Evolutionary conservation across 2,329 filamentous ascomycete genomes (phyloP).

Genomic region (Apiospora malaysiana): DNA sequence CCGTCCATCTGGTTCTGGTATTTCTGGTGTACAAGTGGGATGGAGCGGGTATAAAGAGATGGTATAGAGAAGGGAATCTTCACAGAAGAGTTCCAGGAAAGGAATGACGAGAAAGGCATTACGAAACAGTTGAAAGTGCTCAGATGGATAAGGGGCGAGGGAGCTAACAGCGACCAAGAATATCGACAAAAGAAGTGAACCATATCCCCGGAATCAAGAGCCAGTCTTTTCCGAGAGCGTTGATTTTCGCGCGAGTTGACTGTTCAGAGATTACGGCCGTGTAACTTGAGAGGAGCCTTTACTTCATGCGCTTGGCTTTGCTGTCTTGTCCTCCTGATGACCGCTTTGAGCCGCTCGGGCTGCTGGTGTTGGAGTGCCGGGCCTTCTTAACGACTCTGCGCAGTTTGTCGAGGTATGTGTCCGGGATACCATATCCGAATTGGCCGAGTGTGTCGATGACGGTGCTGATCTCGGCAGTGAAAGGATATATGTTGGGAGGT

Average conservation of each 20-base stretch:
- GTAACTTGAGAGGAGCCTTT: not conserved
- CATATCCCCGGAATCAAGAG: slow-evolving; percentile 18
- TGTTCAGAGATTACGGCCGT: no score
- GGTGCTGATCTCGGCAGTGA: slow-evolving; percentile 38
- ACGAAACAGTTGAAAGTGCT: slow-evolving; percentile 22
- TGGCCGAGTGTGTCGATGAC: slow-evolving; percentile 38
- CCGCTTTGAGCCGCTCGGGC: slow-evolving; percentile 33
- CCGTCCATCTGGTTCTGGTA: not conserved
- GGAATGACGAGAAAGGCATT: slow-evolving; percentile 1
- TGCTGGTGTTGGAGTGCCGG: slow-evolving; percentile 28
- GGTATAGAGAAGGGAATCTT: not conserved
- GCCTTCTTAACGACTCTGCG: slow-evolving; percentile 37
- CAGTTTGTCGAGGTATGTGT: slow-evolving; percentile 35
- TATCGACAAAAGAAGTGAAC: slow-evolving; percentile 26
- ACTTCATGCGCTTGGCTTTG: slow-evolving; percentile 35
- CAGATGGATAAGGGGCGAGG: slow-evolving; percentile 27
- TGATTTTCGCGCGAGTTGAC: not conserved
- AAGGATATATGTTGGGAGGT: slow-evolving; percentile 29
- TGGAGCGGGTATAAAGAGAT: not conserved
- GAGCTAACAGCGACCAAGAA: slow-evolving; percentile 5
- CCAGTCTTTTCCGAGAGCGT: not conserved
- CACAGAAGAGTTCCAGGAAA: not conserved
- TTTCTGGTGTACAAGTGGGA: not conserved
- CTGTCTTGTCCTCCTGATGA: slow-evolving; percentile 30
- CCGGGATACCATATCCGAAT: slow-evolving; percentile 31